A percentile compares a stretch with the other conserved stretches of the same genome.
phyloP scores from a whole-genome alignment of 495 filamentous ascomycete species.

The Astrothelium macrocarpum region DNA sequence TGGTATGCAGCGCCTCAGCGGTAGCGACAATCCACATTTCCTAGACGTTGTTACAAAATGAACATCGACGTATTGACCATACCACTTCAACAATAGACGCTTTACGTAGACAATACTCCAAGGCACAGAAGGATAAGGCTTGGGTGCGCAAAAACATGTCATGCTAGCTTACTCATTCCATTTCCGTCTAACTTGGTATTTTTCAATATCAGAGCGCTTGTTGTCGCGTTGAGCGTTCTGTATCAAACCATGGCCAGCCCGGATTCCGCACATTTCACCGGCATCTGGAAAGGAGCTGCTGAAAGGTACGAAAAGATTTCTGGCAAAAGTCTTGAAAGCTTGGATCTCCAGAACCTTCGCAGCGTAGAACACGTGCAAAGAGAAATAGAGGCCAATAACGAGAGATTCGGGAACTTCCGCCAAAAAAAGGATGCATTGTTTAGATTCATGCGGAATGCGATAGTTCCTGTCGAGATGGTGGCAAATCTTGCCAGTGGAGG shows the following conservation, averaged over 20 bases:
- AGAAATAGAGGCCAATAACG: neutral
- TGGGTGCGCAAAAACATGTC: too few relatives aligned
- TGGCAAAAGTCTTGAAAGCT: neutral
- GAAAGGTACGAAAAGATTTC: neutral
- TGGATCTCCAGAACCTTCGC: neutral
- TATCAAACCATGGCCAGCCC: neutral
- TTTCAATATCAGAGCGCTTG: too few relatives aligned
- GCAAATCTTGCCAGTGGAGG: neutral
- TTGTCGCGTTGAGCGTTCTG: too few relatives aligned
- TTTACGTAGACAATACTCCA: too few relatives aligned
- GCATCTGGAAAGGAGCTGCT: neutral
- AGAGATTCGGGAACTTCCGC: neutral
- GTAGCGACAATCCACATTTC: too few relatives aligned
- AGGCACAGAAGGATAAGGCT: too few relatives aligned
- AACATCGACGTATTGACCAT: too few relatives aligned
- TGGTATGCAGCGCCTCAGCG: too few relatives aligned
- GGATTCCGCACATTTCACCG: neutral
- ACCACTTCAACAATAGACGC: too few relatives aligned
- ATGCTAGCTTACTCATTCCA: too few relatives aligned
- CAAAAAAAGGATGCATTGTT: neutral
- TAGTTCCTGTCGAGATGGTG: conserved; percentile 1
- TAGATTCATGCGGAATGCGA: neutral
- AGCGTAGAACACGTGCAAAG: neutral
- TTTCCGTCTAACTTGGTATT: too few relatives aligned
- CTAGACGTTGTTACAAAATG: too few relatives aligned